A percentile compares a stretch with the other conserved stretches of the same genome.
Evolutionary conservation across 2,329 filamentous ascomycete species (phyloP).

Genomic region (Stachybotrys chlorohalonatus): DNA sequence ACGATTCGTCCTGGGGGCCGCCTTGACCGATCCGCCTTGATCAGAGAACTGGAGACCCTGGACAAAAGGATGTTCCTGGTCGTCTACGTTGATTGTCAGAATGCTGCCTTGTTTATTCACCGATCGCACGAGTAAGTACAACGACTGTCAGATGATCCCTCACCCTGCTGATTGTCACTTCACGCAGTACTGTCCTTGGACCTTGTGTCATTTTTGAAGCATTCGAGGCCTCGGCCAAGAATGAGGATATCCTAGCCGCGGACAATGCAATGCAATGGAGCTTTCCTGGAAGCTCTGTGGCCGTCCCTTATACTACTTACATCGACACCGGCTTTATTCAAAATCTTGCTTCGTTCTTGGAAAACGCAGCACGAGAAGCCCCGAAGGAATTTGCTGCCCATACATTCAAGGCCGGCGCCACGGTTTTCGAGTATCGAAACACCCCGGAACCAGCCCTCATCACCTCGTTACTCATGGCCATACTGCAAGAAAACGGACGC

Average conservation of each 20-base stretch:
- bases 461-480: constrained; percentile 48
- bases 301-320: constrained; percentile 27
- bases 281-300: constrained; percentile 48
- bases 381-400: constrained; percentile 44
- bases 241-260: constrained; percentile 41
- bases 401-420: constrained; percentile 40
- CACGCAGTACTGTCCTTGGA: constrained; percentile 11
- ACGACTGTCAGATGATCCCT: background rate
- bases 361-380: constrained; percentile 44
- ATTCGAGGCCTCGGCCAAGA: constrained; percentile 50
- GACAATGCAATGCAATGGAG: constrained; percentile 45
- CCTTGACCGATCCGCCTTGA: constrained; percentile 8
- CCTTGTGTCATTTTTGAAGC: constrained; percentile 35
- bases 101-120: constrained; percentile 20
- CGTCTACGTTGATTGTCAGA: constrained; percentile 15
- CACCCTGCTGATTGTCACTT: background rate
- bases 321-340: constrained; percentile 12
- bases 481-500: constrained; percentile 48
- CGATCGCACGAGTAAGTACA: constrained; percentile 15
- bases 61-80: constrained; percentile 8
- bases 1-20: constrained; percentile 7
- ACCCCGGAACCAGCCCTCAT: constrained; percentile 49
- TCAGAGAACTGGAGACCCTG: constrained; percentile 8
- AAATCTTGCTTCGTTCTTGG: constrained; percentile 41
- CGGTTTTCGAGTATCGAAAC: constrained; percentile 46